A percentile compares a stretch with the other conserved stretches of the same genome.
phyloP scores from a whole-genome alignment of 139 green algal species.

The Dunaliella sp. region DNA sequence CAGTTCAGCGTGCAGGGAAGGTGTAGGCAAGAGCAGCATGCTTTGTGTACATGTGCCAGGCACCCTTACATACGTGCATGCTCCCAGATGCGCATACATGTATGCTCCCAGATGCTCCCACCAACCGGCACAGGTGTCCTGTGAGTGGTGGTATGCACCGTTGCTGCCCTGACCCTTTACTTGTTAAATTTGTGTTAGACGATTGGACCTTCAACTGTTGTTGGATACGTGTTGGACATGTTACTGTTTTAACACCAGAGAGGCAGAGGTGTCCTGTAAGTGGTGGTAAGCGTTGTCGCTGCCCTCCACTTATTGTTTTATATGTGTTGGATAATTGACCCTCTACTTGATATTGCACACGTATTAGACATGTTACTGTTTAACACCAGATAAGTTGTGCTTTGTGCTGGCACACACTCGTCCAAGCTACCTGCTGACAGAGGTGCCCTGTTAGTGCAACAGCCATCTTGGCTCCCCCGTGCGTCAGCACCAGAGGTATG shows the following conservation, averaged over 20 bases:
- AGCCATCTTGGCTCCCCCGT: constrained; percentile 12
- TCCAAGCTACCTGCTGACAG: constrained; percentile 8
- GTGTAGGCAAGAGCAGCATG: too few species aligned
- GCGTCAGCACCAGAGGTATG: constrained; percentile 13
- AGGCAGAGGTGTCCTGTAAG: neutral
- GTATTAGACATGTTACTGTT: neutral
- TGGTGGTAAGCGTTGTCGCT: neutral
- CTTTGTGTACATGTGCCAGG: too few species aligned
- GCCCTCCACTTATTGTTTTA: too few species aligned
- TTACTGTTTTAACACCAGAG: neutral
- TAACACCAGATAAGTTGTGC: neutral
- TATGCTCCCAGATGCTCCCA: too few species aligned
- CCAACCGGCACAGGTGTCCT: neutral
- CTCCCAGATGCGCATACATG: too few species aligned
- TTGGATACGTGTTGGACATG: neutral
- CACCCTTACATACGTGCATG: too few species aligned
- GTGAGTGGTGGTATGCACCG: neutral
- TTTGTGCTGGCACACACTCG: neutral
- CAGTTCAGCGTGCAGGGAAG: too few species aligned
- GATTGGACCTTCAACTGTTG: too few species aligned
- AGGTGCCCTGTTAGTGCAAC: constrained; percentile 21
- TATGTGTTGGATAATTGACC: too few species aligned
- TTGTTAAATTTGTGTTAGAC: too few species aligned
- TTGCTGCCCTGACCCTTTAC: too few species aligned
- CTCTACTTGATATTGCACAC: too few species aligned